A percentile compares a stretch with the other conserved stretches of the same genome.
Conservation (phyloP, 2,329 filamentous ascomycete genomes). For the Pleurostoma richardsiae region DNA sequence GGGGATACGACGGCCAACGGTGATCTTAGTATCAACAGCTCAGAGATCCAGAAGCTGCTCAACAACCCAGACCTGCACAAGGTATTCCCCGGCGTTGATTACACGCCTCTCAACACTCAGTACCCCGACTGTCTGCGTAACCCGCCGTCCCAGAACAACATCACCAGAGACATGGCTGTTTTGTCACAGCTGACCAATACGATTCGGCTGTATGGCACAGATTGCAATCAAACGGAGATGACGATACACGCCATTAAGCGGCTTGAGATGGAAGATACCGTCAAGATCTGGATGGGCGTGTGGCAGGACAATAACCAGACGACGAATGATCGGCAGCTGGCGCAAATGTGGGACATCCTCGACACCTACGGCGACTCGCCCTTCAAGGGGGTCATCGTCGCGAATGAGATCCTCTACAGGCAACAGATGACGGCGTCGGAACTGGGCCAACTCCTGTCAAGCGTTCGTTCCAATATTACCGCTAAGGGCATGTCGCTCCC, state of each 20-base stretch:
- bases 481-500: slow-evolving; percentile 63
- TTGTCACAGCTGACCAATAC: slow-evolving; percentile 86
- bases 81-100: slow-evolving; percentile 93
- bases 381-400: slow-evolving; percentile 78
- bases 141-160: slow-evolving; percentile 86
- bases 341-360: slow-evolving; percentile 80
- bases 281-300: slow-evolving; percentile 92
- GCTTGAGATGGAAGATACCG: slow-evolving; percentile 62
- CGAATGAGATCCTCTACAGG: slow-evolving; percentile 76
- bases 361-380: slow-evolving; percentile 61
- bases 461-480: slow-evolving; percentile 70
- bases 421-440: slow-evolving; percentile 64
- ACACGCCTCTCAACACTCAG: slow-evolving; percentile 86
- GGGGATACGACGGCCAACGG: slow-evolving; percentile 60
- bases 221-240: slow-evolving; percentile 98
- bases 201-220: slow-evolving; percentile 86
- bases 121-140: slow-evolving; percentile 76
- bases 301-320: slow-evolving; percentile 84
- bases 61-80: slow-evolving; percentile 80
- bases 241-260: slow-evolving; percentile 75
- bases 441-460: slow-evolving; percentile 59
- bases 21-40: slow-evolving; percentile 68
- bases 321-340: slow-evolving; percentile 77
- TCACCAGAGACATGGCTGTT: slow-evolving; percentile 86
- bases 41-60: slow-evolving; percentile 75